Evolutionary conservation across 768 basidiomycete species (phyloP), one percentile per base, ranked within the genome.

Genomic region (Boletus fagicola): DNA sequence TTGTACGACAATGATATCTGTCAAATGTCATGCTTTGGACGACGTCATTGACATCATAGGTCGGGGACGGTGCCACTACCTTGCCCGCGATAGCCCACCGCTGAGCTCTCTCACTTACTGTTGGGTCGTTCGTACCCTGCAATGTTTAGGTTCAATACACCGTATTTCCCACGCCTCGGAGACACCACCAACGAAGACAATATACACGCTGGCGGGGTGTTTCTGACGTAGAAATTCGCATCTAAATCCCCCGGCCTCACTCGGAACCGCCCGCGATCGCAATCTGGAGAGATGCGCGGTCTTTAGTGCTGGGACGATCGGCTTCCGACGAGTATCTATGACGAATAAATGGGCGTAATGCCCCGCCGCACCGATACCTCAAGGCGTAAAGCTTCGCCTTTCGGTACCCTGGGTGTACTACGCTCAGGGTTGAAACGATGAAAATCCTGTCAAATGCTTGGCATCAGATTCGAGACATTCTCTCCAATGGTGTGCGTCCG

Each of bases 31-130:
- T 68, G 78, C 80, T 16, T 74, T 88, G 45, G 91, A 90, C 72
- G 88, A 94, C 70, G n/a, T n/a, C n/a, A 75, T 88, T 30, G 94
- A 93, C 12, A 96, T 96, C 61, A 81, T 87, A 60, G 74, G 81
- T 88, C 49, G 51, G 77, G n/a, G 60, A 49, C 18, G 46, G 39
- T 45, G 16, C 18, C 26, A 52, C 50, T 54, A 51, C 38, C 56
- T 49, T 43, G 48, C 24, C 38, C 39, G 24, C 46, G 33, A 35
- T 50, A 48, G 18, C 30, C 33, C 24, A 20, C 43, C 1, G 24
- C 53, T 63, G 53, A 73, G 20, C 9, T 30, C 28, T 59, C 22
- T 46, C 26, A 33, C 78, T 92, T 54, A 90, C 77, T 42, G 84
- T 89, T 44, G 93, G 92, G 26, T 92, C 90, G 35, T 87, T 87